Evolutionary conservation across 352 stramenopile species (phyloP).

Genomic region (Globisporangium polare): DNA sequence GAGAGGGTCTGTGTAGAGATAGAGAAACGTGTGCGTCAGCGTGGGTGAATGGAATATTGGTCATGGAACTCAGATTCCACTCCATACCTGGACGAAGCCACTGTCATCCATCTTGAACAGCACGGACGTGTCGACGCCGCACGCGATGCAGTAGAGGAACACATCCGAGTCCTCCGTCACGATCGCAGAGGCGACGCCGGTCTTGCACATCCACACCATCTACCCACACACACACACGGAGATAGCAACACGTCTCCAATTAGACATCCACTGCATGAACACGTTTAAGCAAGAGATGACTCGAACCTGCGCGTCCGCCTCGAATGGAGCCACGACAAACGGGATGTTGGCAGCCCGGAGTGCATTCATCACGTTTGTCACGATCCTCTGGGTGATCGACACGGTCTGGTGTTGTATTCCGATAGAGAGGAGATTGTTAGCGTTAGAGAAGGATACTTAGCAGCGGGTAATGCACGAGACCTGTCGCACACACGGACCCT

Average conservation of each 20-base stretch:
- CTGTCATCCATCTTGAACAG: constrained; percentile 73
- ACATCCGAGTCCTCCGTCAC: constrained; percentile 83
- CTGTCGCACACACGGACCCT: constrained; percentile 17
- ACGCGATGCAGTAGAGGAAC: constrained; percentile 67
- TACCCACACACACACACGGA: constrained; percentile 16
- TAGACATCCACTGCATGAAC: too few species aligned
- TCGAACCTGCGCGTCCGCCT: constrained; percentile 64
- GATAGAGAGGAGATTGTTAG: neutral
- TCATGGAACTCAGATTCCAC: too few species aligned
- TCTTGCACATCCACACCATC: constrained; percentile 82
- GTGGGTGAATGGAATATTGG: neutral
- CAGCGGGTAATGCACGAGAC: neutral
- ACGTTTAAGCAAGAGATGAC: too few species aligned
- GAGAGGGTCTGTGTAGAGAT: constrained; percentile 36
- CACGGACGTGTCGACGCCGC: constrained; percentile 43
- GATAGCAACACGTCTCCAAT: too few species aligned
- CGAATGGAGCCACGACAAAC: constrained; percentile 73
- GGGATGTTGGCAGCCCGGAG: constrained; percentile 35
- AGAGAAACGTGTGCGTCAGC: neutral
- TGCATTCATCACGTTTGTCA: constrained; percentile 55
- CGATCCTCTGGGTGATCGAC: constrained; percentile 59
- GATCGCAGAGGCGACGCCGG: constrained; percentile 48
- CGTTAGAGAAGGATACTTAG: too few species aligned
- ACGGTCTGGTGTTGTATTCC: constrained; percentile 32
- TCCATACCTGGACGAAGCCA: constrained; percentile 44